Evolutionary conservation across 352 stramenopile genomes (phyloP), one percentile per base, ranked within the genome.

Genomic region (Globisporangium perplexum): DNA sequence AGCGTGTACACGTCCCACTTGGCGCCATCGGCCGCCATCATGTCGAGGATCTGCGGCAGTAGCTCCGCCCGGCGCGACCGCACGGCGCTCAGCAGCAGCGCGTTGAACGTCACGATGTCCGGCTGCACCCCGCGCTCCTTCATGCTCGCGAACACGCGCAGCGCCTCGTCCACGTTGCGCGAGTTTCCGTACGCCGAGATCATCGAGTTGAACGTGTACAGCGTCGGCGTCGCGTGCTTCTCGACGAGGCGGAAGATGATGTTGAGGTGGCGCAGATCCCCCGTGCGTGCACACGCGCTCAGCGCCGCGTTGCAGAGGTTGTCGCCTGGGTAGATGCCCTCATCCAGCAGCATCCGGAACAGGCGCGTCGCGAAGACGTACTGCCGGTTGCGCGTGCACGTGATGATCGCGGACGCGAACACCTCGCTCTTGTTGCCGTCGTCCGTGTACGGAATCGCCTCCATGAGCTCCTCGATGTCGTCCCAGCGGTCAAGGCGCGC

Each of bases 201-300:
- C 69, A 93, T 85, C 47, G 77, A 83, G 59, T 93, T 93, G 68
- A 75, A 91, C 15, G 76, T 86, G 61, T 86, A 88, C n/a, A 81
- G 71, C 23, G 76, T 86, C 18, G 72, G 76, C 17, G 65, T 75
- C 24, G 71, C 65, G 50, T 91, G 63, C 10, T 51, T 54, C 57
- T 90, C 70, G 10, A 90, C 59, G 14, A 89, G 65, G 47, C 77
- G 71, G 53, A 83, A 87, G 28, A 90, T 84, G 43, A 73, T 65
- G 31, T 68, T 66, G 52, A 95, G 70, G 26, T 76, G 68, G 39
- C 73, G 60, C 26, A 87, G 30, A 49, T 90, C 75, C 11, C 68
- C 72, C 8, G 71, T 90, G 18, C 77, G 71, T 39, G 75, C 77
- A 51, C 79, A 90, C 14, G 79, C 79, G 42, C 69, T 88, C 17